These are phyloP conservation scores for Euphorbia schlechtendalii DNA, from an alignment of 441 rosid genomes.

Conservation along the genomic window DNA sequence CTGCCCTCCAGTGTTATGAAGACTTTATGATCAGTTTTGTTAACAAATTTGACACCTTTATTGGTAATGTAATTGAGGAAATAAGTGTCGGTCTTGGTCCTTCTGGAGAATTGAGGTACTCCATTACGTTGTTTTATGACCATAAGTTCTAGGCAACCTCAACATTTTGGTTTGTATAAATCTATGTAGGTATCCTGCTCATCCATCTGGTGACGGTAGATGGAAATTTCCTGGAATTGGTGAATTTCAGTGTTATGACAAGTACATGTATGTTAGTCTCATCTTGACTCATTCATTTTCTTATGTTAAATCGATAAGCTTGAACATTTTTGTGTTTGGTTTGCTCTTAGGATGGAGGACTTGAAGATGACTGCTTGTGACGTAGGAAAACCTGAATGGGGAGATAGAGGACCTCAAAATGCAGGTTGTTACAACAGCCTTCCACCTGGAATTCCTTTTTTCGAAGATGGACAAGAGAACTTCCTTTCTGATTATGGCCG, in stretches of 20 bases:
- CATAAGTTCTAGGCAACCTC: background rate
- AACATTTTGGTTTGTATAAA: constrained; percentile 21
- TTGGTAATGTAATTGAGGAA: constrained; percentile 57
- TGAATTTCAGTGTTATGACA: constrained; percentile 77
- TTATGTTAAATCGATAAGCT: constrained; percentile 7
- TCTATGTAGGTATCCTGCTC: constrained; percentile 58
- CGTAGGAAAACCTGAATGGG: constrained; percentile 63
- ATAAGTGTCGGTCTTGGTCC: constrained; percentile 33
- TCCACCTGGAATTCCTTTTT: constrained; percentile 51
- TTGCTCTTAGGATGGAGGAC: constrained; percentile 59
- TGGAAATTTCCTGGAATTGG: constrained; percentile 79
- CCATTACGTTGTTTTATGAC: constrained; percentile 19
- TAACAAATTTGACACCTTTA: constrained; percentile 39
- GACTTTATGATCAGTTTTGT: constrained; percentile 55
- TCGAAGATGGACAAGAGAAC: constrained; percentile 51
- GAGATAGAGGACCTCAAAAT: constrained; percentile 45
- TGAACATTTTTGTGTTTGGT: constrained; percentile 19
- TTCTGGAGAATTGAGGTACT: constrained; percentile 57
- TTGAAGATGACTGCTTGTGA: constrained; percentile 56
- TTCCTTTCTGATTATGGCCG: constrained; percentile 64
- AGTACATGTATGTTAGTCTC: constrained; percentile 46
- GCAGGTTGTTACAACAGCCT: constrained; percentile 56
- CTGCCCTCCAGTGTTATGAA: constrained; percentile 58
- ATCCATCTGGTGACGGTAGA: constrained; percentile 57
- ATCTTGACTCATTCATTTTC: background rate